Conservation (phyloP, 148 eudicot species). For the Vaccinium vitisidaea region DNA sequence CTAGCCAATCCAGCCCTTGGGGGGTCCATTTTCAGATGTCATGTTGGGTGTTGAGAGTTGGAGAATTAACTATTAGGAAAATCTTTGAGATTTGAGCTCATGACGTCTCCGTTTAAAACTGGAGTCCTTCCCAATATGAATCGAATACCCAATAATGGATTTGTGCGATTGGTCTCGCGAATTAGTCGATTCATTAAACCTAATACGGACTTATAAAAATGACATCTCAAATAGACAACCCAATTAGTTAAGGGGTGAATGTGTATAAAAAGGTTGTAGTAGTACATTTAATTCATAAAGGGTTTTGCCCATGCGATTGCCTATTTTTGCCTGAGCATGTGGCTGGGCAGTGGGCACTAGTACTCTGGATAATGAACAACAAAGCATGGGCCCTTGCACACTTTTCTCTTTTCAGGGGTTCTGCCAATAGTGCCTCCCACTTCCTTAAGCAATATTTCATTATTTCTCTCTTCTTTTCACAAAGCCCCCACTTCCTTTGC, state of each 20-base stretch:
- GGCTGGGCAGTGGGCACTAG: slow-evolving; percentile 25
- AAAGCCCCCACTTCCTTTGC: slow-evolving; percentile 17
- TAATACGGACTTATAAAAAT: too few species aligned
- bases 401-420: slow-evolving; percentile 19
- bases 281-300: too few species aligned
- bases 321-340: slow-evolving; percentile 16
- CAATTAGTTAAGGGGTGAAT: too few species aligned
- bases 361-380: background rate
- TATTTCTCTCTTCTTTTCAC: slow-evolving; percentile 27
- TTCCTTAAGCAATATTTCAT: background rate
- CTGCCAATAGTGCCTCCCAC: slow-evolving; percentile 26
- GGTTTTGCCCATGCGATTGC: too few species aligned
- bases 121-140: too few species aligned
- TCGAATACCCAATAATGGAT: too few species aligned
- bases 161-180: too few species aligned
- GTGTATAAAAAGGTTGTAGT: too few species aligned
- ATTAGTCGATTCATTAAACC: too few species aligned
- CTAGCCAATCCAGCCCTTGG: background rate
- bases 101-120: background rate
- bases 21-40: background rate
- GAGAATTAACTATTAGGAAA: background rate
- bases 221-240: too few species aligned
- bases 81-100: background rate
- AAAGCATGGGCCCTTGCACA: slow-evolving; percentile 22
- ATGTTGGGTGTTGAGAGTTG: background rate